Conservation (phyloP, 1,284 basidiomycete genomes). For the Meira nashicola region DNA sequence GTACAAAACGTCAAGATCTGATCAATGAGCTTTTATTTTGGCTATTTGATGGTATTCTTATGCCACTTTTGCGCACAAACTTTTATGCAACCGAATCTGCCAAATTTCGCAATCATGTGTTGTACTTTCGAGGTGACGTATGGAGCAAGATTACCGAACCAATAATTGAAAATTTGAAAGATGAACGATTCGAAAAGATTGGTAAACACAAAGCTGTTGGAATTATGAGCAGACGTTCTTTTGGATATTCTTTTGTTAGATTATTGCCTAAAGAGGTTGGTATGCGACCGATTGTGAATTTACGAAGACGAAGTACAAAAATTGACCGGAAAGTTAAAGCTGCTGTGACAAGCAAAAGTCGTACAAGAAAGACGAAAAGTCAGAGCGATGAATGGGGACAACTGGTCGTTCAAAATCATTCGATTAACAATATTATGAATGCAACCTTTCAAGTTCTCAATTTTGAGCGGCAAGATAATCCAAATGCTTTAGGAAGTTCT, state of each 20-base stretch:
- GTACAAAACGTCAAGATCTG: constrained; percentile 68
- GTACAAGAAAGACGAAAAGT: constrained; percentile 12
- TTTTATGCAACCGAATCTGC: constrained; percentile 94
- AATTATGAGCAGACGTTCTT: constrained; percentile 38
- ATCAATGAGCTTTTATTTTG: constrained; percentile 82
- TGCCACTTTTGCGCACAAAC: constrained; percentile 77
- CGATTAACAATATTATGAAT: constrained; percentile 81
- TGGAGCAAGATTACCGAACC: constrained; percentile 78
- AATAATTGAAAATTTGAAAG: constrained; percentile 69
- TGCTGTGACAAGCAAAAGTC: too few relatives aligned
- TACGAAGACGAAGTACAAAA: constrained; percentile 61
- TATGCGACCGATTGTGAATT: constrained; percentile 88
- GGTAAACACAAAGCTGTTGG: constrained; percentile 47
- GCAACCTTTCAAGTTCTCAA: constrained; percentile 56
- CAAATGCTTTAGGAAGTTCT: constrained; percentile 26
- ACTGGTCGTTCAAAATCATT: constrained; percentile 54
- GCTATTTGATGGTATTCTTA: constrained; percentile 82
- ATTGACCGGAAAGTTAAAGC: not conserved
- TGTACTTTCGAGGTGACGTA: constrained; percentile 92
- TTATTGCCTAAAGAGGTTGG: constrained; percentile 90
- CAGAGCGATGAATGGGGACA: not conserved
- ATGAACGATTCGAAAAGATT: constrained; percentile 29
- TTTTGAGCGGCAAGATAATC: constrained; percentile 24
- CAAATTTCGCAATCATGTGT: constrained; percentile 74
- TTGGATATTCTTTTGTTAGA: constrained; percentile 80